Evolutionary conservation across 345 rosid species (phyloP).

Genomic region (Citrus reticulata): DNA sequence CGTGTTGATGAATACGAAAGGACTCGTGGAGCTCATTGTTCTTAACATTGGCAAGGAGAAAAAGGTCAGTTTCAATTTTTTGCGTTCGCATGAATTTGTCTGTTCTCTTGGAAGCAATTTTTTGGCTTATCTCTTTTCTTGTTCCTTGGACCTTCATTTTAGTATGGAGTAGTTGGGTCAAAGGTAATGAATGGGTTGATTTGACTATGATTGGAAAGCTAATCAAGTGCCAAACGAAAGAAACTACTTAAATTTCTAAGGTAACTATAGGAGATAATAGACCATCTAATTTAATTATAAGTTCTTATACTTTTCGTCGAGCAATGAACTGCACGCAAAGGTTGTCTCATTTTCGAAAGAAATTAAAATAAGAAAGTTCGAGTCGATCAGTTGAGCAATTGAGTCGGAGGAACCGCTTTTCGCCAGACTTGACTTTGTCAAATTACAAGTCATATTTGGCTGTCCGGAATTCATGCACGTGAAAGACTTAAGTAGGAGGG

Average conservation of each 20-base stretch:
- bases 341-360: no score
- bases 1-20: slow-evolving; percentile 85
- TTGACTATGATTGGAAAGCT: not conserved
- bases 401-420: not conserved
- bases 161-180: no score
- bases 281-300: no score
- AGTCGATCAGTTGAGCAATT: no score
- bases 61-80: slow-evolving; percentile 37
- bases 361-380: no score
- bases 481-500: not conserved
- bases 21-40: slow-evolving; percentile 88
- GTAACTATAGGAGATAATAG: no score
- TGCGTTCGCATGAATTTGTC: not conserved
- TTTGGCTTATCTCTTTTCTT: not conserved
- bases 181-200: no score
- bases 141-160: not conserved
- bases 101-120: not conserved
- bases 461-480: not conserved
- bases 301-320: no score
- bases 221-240: not conserved
- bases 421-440: not conserved
- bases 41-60: slow-evolving; percentile 91
- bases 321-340: no score
- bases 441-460: not conserved
- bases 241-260: not conserved